Base-by-base conservation (phyloP, 345 rosid genomes). In the Hypericum androsaemum region DNA sequence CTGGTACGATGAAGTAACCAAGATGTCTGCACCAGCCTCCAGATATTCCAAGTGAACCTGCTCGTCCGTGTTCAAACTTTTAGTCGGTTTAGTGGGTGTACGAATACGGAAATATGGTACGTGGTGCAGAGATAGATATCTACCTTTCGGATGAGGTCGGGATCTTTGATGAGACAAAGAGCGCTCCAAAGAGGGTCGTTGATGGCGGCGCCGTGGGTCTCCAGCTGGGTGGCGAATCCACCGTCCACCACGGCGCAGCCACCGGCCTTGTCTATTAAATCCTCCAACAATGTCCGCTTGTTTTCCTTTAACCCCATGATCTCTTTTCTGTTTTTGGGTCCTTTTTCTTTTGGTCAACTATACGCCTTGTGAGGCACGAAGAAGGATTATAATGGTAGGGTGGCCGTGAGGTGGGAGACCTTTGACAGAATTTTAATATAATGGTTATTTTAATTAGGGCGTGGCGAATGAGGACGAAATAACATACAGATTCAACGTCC, bases 161-260 rank as follows among this genome's bases (percentile, higher is more conserved):
- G 84, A 48, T 81, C 76, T 58, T 70, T 80, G 74, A 89, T 83
- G 66, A 86, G 70, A 66, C 81, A 83, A 17, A 89, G 75, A 15
- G 97, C 94, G 68, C 97, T 86, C 95, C 97, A 89, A 39, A 89
- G 74, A 57, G 94, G 84, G 71, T 89, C 95, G 58, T 81, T 83
- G 46, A 89, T 86, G 64, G 77, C 62, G 41, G 94, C 94, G 16
- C 97, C 95, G 36, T 83, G 94, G 12, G 11, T 71, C 72, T 89
- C 97, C 5, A 89, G 88, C 80, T 86, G 97, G 8, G 95, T 86
- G 7, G 97, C 94, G 53, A 89, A 84, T 22, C 97, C 97, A 14
- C 97, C 95, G 76, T 86, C 97, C 47, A 89, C 60, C 49, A 89
- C 94, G 15, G 86, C 95, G 58, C 95, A 89, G 7, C 97, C 97